Conservation (phyloP, 805 yeast species). For the Groenewaldozyma tartarivorans region DNA sequence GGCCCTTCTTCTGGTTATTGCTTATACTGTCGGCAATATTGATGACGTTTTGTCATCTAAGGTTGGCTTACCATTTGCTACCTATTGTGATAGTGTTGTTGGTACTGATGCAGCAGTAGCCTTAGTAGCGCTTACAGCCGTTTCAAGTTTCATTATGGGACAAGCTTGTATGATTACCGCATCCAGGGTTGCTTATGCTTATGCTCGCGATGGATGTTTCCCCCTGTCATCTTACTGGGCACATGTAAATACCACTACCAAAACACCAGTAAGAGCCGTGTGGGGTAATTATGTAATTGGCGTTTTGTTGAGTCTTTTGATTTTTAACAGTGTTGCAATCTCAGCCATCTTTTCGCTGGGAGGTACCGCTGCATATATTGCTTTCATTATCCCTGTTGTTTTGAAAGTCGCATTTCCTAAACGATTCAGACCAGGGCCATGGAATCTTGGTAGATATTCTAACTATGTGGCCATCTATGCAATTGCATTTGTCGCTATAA, state of each 20-base stretch:
- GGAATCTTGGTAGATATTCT: constrained; percentile 49
- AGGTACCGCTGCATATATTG: constrained; percentile 58
- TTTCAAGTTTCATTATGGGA: constrained; percentile 42
- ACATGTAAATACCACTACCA: constrained; percentile 40
- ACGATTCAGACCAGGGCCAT: constrained; percentile 54
- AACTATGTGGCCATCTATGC: constrained; percentile 41
- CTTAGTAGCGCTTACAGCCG: constrained; percentile 35
- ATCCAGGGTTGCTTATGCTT: constrained; percentile 56
- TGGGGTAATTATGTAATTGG: constrained; percentile 49
- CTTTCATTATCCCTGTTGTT: constrained; percentile 55
- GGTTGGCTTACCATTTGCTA: constrained; percentile 52
- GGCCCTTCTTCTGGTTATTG: constrained; percentile 48
- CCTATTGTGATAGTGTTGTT: constrained; percentile 43
- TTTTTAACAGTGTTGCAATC: constrained; percentile 57
- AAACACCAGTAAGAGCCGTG: constrained; percentile 54
- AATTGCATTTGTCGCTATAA: constrained; percentile 39
- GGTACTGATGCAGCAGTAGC: constrained; percentile 33
- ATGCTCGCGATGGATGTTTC: constrained; percentile 59
- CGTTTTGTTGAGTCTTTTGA: constrained; percentile 45
- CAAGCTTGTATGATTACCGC: constrained; percentile 55
- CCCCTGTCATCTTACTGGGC: constrained; percentile 46
- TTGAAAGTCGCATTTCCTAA: constrained; percentile 48
- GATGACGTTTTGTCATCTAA: constrained; percentile 37
- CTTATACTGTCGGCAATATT: constrained; percentile 49
- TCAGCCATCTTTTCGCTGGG: constrained; percentile 67